A percentile compares a stretch with the other conserved stretches of the same genome.
Evolutionary conservation across 495 filamentous ascomycete species (phyloP).

Genomic region (Aspergillus steynii): DNA sequence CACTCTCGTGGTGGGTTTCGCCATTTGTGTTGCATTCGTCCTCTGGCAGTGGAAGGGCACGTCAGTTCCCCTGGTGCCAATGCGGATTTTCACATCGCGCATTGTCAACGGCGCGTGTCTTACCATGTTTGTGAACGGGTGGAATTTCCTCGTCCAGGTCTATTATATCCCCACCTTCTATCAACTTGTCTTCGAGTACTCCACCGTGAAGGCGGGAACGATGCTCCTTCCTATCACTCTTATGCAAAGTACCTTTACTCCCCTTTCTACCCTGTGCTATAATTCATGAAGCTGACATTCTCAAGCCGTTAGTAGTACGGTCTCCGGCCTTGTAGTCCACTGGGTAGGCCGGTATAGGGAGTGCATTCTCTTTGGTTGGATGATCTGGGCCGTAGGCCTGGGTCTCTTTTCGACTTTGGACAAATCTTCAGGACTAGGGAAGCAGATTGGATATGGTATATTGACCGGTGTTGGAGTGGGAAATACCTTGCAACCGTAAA

Average conservation of each 20-base stretch:
- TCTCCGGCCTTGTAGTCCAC: slow-evolving; percentile 53
- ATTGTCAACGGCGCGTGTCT: slow-evolving; percentile 54
- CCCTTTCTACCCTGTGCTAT: not conserved
- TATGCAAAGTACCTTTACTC: slow-evolving; percentile 42
- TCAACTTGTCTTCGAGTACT: slow-evolving; percentile 54
- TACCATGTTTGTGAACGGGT: slow-evolving; percentile 57
- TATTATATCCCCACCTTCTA: slow-evolving; percentile 60
- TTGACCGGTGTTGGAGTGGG: slow-evolving; percentile 55
- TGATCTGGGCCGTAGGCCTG: slow-evolving; percentile 53
- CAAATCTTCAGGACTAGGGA: slow-evolving; percentile 47
- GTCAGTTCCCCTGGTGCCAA: slow-evolving; percentile 29
- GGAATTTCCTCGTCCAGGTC: slow-evolving; percentile 55
- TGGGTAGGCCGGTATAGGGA: slow-evolving; percentile 56
- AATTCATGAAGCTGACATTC: not conserved
- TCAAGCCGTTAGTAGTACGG: slow-evolving; percentile 47
- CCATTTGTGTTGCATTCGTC: slow-evolving; percentile 45
- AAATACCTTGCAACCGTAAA: slow-evolving; percentile 53
- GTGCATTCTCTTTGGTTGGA: slow-evolving; percentile 52
- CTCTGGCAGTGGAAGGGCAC: slow-evolving; percentile 51
- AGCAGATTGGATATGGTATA: slow-evolving; percentile 54
- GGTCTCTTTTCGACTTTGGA: slow-evolving; percentile 55
- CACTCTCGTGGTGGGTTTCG: slow-evolving; percentile 47
- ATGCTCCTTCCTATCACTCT: slow-evolving; percentile 55
- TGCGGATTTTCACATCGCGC: slow-evolving; percentile 50
- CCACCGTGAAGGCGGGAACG: slow-evolving; percentile 49